Evolutionary conservation across 2,329 filamentous ascomycete species (phyloP), one percentile per base, ranked within the genome.

Genomic region (Colletotrichum paranaense): DNA sequence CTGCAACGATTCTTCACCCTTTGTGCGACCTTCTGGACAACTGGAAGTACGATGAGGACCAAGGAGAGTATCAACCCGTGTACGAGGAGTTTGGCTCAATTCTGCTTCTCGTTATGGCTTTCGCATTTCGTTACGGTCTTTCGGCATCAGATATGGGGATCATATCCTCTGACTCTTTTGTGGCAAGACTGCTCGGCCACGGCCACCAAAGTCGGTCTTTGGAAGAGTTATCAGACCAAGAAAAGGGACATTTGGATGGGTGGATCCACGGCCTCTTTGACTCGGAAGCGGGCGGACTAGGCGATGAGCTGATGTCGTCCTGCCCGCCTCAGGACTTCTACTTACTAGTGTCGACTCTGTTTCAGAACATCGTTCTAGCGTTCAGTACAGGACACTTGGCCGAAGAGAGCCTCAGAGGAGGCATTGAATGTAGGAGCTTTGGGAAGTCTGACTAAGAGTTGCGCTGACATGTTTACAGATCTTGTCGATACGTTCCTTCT

Each of bases 71-170:
- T 77, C 94, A 96, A 79, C 94, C 94, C 0, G 91, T 95, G 0
- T 97, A 97, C 77, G 94, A 97, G 78, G 94, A 97, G 77, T 97
- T 96, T 76, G 93, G 94, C 0, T 91, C 93, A 0, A 91, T 95
- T 19, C 83, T 97, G 8, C 87, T 97, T 1, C 85, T 97, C 2
- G 87, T 95, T 0, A 82, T 95, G 64, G 92, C 93, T 0, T 92
- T 95, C 75, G 88, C 92, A n/a, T 90, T 94, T 79, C 91, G 94
- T 16, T 96, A 95, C 78, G 89, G 90, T 64, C 85, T 97, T 11
- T 88, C 87, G 0, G 84, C 87, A 6, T 82, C 88, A 4, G 93
- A 95, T 46, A 84, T 95, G 35, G 93, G 93, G 2, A 85, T 89
- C 26, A 83, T 86, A 24, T 84, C 86, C 1, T 79, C 87, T 0